These are phyloP conservation scores for Solanum hybrid DNA, from an alignment of 305 asterid species.

Conservation along the genomic window DNA sequence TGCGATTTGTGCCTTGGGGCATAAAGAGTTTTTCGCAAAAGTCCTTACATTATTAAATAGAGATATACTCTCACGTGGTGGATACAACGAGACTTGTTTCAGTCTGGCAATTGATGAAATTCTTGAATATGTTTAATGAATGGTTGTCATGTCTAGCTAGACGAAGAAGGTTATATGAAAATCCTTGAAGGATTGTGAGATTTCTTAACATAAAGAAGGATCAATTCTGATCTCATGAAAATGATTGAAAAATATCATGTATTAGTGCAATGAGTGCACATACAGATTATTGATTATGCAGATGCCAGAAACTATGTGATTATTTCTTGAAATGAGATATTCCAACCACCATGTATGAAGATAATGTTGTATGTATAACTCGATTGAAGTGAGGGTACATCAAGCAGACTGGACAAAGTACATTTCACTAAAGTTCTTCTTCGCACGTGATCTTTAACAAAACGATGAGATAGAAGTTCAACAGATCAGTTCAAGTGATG, in stretches of 20 bases:
- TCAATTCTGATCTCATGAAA: no score
- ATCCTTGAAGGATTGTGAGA: no score
- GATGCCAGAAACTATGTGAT: no score
- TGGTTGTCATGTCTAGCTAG: no score
- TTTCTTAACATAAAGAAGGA: no score
- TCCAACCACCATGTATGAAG: not conserved
- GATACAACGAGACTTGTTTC: not conserved
- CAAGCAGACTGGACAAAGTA: not conserved
- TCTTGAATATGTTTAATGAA: no score
- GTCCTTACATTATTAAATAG: not conserved
- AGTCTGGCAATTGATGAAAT: not conserved
- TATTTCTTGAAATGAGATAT: not conserved
- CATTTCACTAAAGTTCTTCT: not conserved
- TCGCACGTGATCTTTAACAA: no score
- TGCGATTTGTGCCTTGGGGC: not conserved
- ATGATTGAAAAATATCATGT: no score
- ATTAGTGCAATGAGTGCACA: no score
- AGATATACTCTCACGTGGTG: not conserved
- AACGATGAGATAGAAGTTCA: not conserved
- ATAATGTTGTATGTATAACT: not conserved
- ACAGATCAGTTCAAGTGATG: not conserved
- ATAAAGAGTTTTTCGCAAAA: not conserved
- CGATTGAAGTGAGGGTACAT: not conserved
- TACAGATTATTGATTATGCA: no score
- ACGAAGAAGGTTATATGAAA: no score